Evolutionary conservation across 371 early-diverging fungal genomes (phyloP), one percentile per base, ranked within the genome.

Genomic region (Lichtheimia hyalospora): DNA sequence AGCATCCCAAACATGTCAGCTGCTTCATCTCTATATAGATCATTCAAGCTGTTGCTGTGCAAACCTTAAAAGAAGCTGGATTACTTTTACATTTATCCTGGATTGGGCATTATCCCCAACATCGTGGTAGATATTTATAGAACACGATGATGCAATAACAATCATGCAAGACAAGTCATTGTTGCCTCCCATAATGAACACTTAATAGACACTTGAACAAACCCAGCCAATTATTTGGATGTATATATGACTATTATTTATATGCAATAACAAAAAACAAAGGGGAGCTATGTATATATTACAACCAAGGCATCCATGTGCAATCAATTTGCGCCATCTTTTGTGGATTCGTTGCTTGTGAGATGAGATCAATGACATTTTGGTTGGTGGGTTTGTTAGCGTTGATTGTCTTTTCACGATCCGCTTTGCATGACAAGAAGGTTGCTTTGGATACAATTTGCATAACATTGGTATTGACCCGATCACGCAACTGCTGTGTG

Each of bases 291-390:
- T 44, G 6, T 41, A 15, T 56, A 24, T 13, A 52, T 56, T 86
- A 89, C 49, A 90, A 62, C 92, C 92, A 92, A 7, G 89, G 91
- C 83, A 90, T 82, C 92, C 92, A 92, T 15, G 83, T 84, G 53
- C 86, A 88, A 54, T 96, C 96, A 94, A 97, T 95, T 62, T 91
- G 89, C 0, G 95, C 89, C 70, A 97, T 83, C 67, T 95, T 96
- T 58, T 90, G 86, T 4, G 96, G 96, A 58, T 96, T 95, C 39
- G 86, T 91, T 1, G 98, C 98, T 61, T 90, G 87, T 8, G 89
- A 88, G 54, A 97, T 90, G 61, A 97, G 70, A 54, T 95, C 95
- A 50, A 96, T 77, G 10, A 95, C 77, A 8, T 92, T 87, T 73
- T 90, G 91, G 67, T 87, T 90, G 3, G 87, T 82, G 3, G 92